Base-by-base conservation (phyloP, 1,284 basidiomycete genomes). In the Mycena citricolor region DNA sequence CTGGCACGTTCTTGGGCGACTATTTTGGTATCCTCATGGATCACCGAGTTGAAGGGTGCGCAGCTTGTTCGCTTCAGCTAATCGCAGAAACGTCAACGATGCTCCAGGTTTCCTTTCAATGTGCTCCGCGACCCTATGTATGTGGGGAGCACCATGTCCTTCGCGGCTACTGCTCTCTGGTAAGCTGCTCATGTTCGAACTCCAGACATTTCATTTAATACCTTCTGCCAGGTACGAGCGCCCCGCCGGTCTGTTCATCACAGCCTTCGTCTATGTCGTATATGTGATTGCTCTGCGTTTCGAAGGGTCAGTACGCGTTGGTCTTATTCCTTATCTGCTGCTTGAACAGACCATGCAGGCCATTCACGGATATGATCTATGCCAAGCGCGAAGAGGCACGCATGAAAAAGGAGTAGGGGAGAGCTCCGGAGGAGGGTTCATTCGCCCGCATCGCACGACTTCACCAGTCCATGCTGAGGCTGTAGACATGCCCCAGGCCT, bases 11-110 rank as follows among this genome's bases (percentile, higher is more conserved):
- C 73, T 78, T 97, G 33, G 94, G 95, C 5, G 95, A 98, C 69
- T 98, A 98, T 70, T 99, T 97, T 67, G 95, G 95, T n/a, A 98
- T 98, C 57, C 73, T 98, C 42, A 97, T 97, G 93, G 84, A 93
- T 61, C 76, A 87, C 46, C 74, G 83, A 19, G 86, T 90, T 5
- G 79, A 83, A 63, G 85, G 89, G 71, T 71, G 49, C 31, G 65
- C 54, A 16, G 30, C 25, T 47, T n/a, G n/a, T n/a, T n/a, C 28
- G 12, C 14, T 16, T 25, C 20, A 36, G 34, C 8, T 28, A 24
- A 33, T 30, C 8, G 11, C 5, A 8, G 19, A 38, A 33, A 22
- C 16, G 5, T 2, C 12, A 14, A 38, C 45, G 16, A 11, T 11
- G 26, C 32, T 39, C 17, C 39, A 71, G 73, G 16, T 99, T 99